Percentiles rank a stretch among this genome's conserved stretches.
Evolutionary conservation across 176 grass and related monocot species (phyloP).

Genomic region (Carex pumila): DNA sequence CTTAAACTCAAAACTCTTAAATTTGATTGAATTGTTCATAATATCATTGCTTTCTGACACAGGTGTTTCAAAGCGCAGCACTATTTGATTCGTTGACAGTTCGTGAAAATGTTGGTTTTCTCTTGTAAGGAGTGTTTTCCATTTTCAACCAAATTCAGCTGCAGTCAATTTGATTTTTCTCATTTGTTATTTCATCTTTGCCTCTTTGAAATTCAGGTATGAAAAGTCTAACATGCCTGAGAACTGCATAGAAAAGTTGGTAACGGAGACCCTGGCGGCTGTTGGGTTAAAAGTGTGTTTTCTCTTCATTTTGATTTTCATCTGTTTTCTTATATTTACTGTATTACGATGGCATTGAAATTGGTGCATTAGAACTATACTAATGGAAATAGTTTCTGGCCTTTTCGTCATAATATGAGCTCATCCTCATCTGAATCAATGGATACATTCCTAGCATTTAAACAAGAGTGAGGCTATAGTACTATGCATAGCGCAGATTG

Average conservation of each 20-base stretch:
- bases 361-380: background rate
- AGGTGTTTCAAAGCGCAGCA: slow-evolving; percentile 98
- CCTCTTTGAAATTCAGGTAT: slow-evolving; percentile 46
- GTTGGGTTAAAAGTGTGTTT: slow-evolving; percentile 89
- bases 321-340: background rate
- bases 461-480: too few species aligned
- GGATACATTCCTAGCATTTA: background rate
- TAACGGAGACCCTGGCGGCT: slow-evolving; percentile 72
- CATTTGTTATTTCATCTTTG: slow-evolving; percentile 23
- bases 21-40: background rate
- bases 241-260: slow-evolving; percentile 58
- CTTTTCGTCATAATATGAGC: background rate
- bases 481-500: too few species aligned
- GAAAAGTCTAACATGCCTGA: slow-evolving; percentile 72
- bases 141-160: slow-evolving; percentile 21
- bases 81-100: slow-evolving; percentile 96
- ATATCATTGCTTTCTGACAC: slow-evolving; percentile 8
- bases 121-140: slow-evolving; percentile 56
- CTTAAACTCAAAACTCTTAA: background rate
- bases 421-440: background rate
- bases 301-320: background rate
- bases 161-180: background rate
- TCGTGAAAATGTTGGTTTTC: slow-evolving; percentile 95
- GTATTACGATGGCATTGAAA: background rate
- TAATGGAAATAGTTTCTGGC: background rate